phyloP scores from a whole-genome alignment of 306 rosid species.

The Cucumis hystrix region DNA sequence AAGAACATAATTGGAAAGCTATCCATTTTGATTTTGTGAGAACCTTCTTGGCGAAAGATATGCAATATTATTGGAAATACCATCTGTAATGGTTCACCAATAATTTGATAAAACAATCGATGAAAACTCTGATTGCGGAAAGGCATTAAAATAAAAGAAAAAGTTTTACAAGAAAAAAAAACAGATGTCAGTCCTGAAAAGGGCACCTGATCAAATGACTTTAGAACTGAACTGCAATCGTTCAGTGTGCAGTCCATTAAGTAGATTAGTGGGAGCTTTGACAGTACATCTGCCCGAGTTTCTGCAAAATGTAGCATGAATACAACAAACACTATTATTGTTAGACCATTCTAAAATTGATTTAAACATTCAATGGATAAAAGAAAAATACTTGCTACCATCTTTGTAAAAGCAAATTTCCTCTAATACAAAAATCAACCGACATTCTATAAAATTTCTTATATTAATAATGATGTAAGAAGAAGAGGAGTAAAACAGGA shows the following conservation, averaged over 20 bases:
- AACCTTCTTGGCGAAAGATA: background rate
- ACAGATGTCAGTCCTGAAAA: background rate
- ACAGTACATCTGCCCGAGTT: conserved; percentile 18
- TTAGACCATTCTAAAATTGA: background rate
- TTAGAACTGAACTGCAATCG: conserved; percentile 58
- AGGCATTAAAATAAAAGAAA: background rate
- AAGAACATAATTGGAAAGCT: background rate
- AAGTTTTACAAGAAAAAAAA: background rate
- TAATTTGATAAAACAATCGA: background rate
- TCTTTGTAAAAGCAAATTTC: background rate
- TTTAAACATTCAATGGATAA: background rate
- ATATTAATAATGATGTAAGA: background rate
- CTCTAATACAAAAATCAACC: background rate
- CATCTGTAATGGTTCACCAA: background rate
- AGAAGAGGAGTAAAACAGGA: no score
- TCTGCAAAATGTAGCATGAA: conserved; percentile 32
- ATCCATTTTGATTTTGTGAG: background rate
- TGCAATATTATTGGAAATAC: background rate
- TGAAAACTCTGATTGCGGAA: background rate
- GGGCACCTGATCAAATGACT: conserved; percentile 62
- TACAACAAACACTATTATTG: background rate
- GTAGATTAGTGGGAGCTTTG: conserved; percentile 64
- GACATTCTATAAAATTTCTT: background rate
- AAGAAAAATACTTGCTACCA: background rate
- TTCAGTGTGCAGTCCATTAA: conserved; percentile 80